These are phyloP conservation scores for Pyrenopolyporus hunteri DNA, from an alignment of 495 filamentous ascomycete species.

Conservation along the genomic window DNA sequence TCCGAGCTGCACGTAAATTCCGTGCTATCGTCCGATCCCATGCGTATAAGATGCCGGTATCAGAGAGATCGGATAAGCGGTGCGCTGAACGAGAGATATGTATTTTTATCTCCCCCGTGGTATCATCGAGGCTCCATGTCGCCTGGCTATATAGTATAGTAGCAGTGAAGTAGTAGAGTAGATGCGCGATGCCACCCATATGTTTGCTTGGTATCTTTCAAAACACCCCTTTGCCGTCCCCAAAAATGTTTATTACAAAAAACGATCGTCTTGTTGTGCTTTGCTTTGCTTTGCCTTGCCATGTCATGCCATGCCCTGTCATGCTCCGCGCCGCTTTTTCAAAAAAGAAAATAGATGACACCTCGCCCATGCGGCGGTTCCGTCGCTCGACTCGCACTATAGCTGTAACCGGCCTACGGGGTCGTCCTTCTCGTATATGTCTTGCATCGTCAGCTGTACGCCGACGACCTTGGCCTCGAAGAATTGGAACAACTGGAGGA, in stretches of 20 bases:
- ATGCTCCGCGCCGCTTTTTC: neutral
- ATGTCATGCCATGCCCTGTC: neutral
- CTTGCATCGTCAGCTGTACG: conserved; percentile 36
- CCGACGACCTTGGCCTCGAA: conserved; percentile 42
- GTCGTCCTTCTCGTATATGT: conserved; percentile 40
- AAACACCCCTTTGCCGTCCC: conserved; percentile 9
- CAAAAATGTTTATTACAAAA: conserved; percentile 35
- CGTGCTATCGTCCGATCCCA: no score
- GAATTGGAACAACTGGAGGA: conserved; percentile 39
- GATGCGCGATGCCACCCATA: conserved; percentile 22
- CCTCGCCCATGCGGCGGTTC: neutral
- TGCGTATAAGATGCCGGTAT: no score
- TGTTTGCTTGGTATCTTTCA: conserved; percentile 34
- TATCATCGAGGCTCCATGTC: conserved; percentile 30
- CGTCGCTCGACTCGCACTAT: conserved; percentile 7
- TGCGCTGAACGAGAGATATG: conserved; percentile 14
- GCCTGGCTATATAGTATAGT: conserved; percentile 12
- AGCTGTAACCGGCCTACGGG: conserved; percentile 32
- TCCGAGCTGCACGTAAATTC: no score
- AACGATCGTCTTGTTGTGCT: conserved; percentile 17
- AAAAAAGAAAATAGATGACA: conserved; percentile 16
- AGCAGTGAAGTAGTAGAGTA: no score
- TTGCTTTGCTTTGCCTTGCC: neutral
- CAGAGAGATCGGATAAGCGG: neutral
- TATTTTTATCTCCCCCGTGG: conserved; percentile 28